Evolutionary conservation across 495 filamentous ascomycete genomes (phyloP).

Genomic region (Trichoderma gamsii): DNA sequence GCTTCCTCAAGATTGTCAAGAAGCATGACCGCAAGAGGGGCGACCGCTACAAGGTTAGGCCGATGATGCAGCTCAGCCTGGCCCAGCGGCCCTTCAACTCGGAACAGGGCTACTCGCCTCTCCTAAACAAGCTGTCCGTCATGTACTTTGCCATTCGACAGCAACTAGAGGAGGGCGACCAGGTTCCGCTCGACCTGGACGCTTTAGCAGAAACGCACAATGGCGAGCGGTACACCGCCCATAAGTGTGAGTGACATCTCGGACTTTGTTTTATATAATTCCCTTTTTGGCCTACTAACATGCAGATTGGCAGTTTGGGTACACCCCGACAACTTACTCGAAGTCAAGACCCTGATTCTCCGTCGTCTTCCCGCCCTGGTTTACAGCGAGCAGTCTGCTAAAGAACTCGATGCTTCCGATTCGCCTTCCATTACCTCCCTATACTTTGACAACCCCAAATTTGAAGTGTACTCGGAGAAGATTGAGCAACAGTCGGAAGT

Average conservation of each 20-base stretch:
- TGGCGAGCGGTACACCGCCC: constrained; percentile 71
- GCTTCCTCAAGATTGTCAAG: constrained; percentile 95
- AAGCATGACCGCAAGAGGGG: constrained; percentile 93
- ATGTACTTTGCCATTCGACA: constrained; percentile 95
- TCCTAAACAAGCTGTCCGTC: constrained; percentile 82
- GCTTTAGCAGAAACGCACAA: constrained; percentile 41
- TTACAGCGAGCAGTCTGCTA: constrained; percentile 81
- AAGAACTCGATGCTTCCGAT: constrained; percentile 64
- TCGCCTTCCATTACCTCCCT: constrained; percentile 92
- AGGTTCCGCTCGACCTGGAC: constrained; percentile 30
- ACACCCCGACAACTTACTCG: constrained; percentile 86
- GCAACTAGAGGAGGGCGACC: constrained; percentile 54
- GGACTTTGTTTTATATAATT: not conserved
- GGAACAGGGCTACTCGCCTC: constrained; percentile 78
- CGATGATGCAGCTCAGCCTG: constrained; percentile 82
- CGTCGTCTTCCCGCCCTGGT: constrained; percentile 84
- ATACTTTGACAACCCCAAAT: constrained; percentile 86
- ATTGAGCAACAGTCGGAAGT: constrained; percentile 70
- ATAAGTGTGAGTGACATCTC: constrained; percentile 63
- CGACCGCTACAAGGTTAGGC: constrained; percentile 72
- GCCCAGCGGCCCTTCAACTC: constrained; percentile 87
- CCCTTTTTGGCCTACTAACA: constrained; percentile 16
- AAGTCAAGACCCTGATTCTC: constrained; percentile 91
- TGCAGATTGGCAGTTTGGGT: constrained; percentile 67
- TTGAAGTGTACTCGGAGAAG: constrained; percentile 80